Evolutionary conservation across 345 rosid species (phyloP).

Genomic region (Sisymbrium irio): DNA sequence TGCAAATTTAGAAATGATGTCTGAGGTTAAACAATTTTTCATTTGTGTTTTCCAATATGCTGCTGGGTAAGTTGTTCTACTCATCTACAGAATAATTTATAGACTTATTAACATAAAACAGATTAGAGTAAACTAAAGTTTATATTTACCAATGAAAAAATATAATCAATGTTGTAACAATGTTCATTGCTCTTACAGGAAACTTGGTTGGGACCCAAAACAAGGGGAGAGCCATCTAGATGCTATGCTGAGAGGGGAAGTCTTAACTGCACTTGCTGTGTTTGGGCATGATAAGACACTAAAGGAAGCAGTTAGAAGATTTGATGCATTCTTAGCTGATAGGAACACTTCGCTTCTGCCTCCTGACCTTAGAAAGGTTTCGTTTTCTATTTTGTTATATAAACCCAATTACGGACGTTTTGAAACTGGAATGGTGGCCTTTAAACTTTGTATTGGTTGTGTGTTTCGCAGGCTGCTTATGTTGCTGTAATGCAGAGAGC

Average conservation of each 20-base stretch:
- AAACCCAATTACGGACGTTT: neutral
- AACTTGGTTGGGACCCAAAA: slow-evolving; percentile 90
- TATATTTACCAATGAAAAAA: neutral
- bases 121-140: neutral
- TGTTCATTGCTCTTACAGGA: slow-evolving; percentile 43
- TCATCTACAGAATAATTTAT: neutral
- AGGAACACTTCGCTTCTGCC: slow-evolving; percentile 77
- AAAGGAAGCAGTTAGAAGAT: slow-evolving; percentile 64
- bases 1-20: slow-evolving; percentile 59
- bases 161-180: neutral
- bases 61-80: slow-evolving; percentile 61
- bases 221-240: slow-evolving; percentile 88
- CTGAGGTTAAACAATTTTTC: slow-evolving; percentile 55
- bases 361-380: slow-evolving; percentile 87
- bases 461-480: slow-evolving; percentile 72
- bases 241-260: slow-evolving; percentile 92
- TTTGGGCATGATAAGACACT: slow-evolving; percentile 70
- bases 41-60: slow-evolving; percentile 55
- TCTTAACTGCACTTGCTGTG: slow-evolving; percentile 71
- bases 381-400: slow-evolving; percentile 3
- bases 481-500: slow-evolving; percentile 82
- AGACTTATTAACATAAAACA: too few relatives aligned
- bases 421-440: neutral
- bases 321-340: slow-evolving; percentile 71
- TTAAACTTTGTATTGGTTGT: slow-evolving; percentile 2